Evolutionary conservation across 2,329 filamentous ascomycete species (phyloP).

Genomic region (Sporothrix phasma): DNA sequence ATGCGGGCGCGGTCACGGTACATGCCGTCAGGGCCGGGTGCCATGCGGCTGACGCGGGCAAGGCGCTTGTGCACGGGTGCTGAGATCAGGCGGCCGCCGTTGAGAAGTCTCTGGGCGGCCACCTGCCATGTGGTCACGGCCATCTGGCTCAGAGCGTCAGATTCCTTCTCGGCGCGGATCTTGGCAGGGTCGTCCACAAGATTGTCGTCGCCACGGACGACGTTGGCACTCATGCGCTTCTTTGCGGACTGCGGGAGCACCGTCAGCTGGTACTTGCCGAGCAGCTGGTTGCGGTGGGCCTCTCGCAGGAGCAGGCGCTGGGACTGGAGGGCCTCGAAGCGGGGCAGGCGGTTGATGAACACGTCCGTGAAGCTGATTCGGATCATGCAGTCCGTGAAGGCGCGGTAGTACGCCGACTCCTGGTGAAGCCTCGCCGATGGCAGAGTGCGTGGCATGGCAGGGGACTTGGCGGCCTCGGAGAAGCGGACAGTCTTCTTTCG

Average conservation of each 20-base stretch:
- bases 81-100: conserved; percentile 53
- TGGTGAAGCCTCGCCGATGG: conserved; percentile 44
- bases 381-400: conserved; percentile 66
- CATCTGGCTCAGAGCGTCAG: conserved; percentile 68
- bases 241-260: conserved; percentile 58
- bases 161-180: conserved; percentile 63
- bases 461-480: conserved; percentile 42
- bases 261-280: conserved; percentile 74
- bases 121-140: conserved; percentile 51
- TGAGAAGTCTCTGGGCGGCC: conserved; percentile 49
- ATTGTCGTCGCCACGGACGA: conserved; percentile 60
- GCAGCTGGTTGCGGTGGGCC: conserved; percentile 67
- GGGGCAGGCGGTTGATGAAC: conserved; percentile 73
- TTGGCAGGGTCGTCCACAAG: conserved; percentile 53
- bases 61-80: conserved; percentile 55
- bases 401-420: conserved; percentile 79
- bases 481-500: conserved; percentile 69
- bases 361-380: conserved; percentile 59
- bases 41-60: conserved; percentile 42
- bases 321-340: conserved; percentile 82
- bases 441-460: conserved; percentile 36
- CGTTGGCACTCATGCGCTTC: conserved; percentile 62
- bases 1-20: conserved; percentile 51
- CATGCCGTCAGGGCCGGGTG: conserved; percentile 33
- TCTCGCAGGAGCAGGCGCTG: conserved; percentile 65